Percentiles rank a stretch among this genome's conserved stretches.
Conservation (phyloP, 768 basidiomycete species). For the Porphyrellus cyaneotinctus region DNA sequence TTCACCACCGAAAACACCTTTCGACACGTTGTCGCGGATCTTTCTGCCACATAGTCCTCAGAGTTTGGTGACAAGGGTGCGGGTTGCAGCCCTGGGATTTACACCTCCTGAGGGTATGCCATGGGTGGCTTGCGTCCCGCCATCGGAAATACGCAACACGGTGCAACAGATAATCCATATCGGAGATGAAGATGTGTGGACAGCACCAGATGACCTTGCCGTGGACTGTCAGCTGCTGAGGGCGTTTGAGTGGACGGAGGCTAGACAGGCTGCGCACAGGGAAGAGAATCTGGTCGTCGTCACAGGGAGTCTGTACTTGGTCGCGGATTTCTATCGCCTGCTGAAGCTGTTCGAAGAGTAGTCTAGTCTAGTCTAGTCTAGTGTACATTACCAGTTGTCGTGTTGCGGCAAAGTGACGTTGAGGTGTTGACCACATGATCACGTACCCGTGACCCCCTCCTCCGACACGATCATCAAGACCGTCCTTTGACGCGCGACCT, state of each 20-base stretch:
- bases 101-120: conserved; percentile 88
- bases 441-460: not conserved
- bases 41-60: conserved; percentile 39
- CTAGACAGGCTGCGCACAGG: not conserved
- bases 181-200: conserved; percentile 44
- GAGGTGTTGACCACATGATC: not conserved
- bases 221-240: conserved; percentile 36
- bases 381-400: not conserved
- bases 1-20: conserved; percentile 80
- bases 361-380: too few relatives aligned
- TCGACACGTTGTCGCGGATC: conserved; percentile 66
- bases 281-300: conserved; percentile 56
- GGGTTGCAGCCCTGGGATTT: conserved; percentile 59
- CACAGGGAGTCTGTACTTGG: conserved; percentile 91
- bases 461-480: conserved; percentile 15
- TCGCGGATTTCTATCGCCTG: conserved; percentile 85
- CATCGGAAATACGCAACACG: conserved; percentile 44
- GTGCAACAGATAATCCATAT: conserved; percentile 41
- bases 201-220: conserved; percentile 31
- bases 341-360: conserved; percentile 13
- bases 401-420: not conserved
- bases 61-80: conserved; percentile 30
- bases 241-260: conserved; percentile 48
- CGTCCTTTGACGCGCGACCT: conserved; percentile 2
- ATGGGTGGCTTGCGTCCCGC: conserved; percentile 73